Evolutionary conservation across 768 basidiomycete species (phyloP).

Genomic region (Agrocybe chaxingu): DNA sequence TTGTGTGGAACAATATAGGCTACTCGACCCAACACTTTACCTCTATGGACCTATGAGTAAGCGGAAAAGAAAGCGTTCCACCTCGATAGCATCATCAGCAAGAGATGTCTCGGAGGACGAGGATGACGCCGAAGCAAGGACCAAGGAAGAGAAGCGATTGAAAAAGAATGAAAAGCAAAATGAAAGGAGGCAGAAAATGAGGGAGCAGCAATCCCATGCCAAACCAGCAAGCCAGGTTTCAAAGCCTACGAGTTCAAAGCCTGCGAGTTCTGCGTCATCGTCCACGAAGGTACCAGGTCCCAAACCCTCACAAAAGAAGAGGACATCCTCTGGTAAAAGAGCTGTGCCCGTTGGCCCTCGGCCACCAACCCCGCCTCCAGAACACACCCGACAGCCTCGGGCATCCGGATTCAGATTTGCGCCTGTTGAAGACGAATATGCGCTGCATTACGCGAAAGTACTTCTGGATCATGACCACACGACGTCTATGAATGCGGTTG

Average conservation of each 20-base stretch:
- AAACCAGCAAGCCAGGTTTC: background rate
- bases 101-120: slow-evolving; percentile 14
- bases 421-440: slow-evolving; percentile 47
- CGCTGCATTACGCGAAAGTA: slow-evolving; percentile 38
- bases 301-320: background rate
- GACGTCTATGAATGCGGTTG: slow-evolving; percentile 34
- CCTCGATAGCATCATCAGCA: background rate
- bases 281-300: background rate
- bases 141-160: too few relatives aligned
- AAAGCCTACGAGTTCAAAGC: background rate
- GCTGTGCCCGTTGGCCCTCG: slow-evolving; percentile 9
- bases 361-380: slow-evolving; percentile 47
- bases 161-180: slow-evolving; percentile 3
- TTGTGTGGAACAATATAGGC: slow-evolving; percentile 37
- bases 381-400: slow-evolving; percentile 16
- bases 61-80: slow-evolving; percentile 18
- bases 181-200: slow-evolving; percentile 6
- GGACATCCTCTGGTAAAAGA: background rate
- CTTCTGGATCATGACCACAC: slow-evolving; percentile 46
- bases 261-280: background rate
- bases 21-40: slow-evolving; percentile 47
- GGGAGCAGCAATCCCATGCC: background rate
- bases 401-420: slow-evolving; percentile 43
- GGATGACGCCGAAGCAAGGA: slow-evolving; percentile 3
- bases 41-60: slow-evolving; percentile 25